Base-by-base conservation (phyloP, 176 grass and related monocot species). In the Pontederia paniculata region DNA sequence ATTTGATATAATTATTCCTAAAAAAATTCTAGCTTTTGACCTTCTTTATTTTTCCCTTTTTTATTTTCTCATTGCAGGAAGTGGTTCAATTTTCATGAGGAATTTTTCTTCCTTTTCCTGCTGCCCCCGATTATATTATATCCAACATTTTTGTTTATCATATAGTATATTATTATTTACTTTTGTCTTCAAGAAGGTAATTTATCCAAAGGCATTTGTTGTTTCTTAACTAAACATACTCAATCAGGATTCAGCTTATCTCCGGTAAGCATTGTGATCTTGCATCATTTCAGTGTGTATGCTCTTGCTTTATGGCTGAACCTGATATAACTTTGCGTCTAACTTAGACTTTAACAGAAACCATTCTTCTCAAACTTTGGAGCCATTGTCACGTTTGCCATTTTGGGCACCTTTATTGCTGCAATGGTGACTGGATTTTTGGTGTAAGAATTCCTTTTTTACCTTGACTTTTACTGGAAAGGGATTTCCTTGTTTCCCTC, bases 111-210 rank as follows among this genome's bases (percentile, higher is more conserved):
- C 77, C 71, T 96, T 55, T 96, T 96, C 82, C 76, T 96, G 60
- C 77, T 96, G 50, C 91, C 91, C 61, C 91, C 91, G 0, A 96
- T 96, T 74, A 96, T 96, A 96, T 96, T 96, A 96, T 96, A 96
- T 96, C 91, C 91, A 89, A 80, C 75, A 79, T 70, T 74, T 2
- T 44, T 31, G 25, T 31, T 31, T 31, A 31, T 31, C 2, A 31
- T 31, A 31, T 31, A 31, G n/a, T 31, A 1, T 31, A 31, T 31
- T 31, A 31, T 31, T 31, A 31, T 31, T 31, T 31, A 31, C 1
- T 31, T 31, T 31, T 31, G 5, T n/a, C 1, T 5, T 31, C 1
- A 1, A 31, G 5, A 2, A 66, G 42, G 19, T 48, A 5, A 58
- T 71, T 10, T n/a, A 60, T 72, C 44, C 55, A 58, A 57, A 50